Base-by-base conservation (phyloP, 1,284 basidiomycete genomes). In the Fomitiporia mediterranea region DNA sequence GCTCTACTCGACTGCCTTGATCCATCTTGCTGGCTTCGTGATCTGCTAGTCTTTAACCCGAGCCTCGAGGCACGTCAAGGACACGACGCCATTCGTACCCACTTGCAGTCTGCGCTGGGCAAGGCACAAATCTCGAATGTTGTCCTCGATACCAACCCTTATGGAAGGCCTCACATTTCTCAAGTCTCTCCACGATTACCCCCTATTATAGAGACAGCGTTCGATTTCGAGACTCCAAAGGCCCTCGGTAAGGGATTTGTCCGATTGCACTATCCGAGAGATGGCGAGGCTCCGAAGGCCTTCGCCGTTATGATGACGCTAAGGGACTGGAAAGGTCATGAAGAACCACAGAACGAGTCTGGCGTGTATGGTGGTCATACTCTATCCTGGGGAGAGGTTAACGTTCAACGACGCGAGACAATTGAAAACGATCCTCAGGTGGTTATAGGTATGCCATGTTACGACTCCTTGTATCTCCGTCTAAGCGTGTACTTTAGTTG, bases 401-500 rank as follows among this genome's bases (percentile, higher is more conserved):
- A 56, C 13, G 60, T 44, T 0, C 61, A 61, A 23, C 60, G 64
- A 40, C 57, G 57, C 21, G 51, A 56, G 0, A 48, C 60, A 34
- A 62, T 65, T n/a, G 57, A 58, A 35, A 49, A 43, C 19, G 52
- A 55, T 23, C 57, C 57, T 1, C 37, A 55, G 17, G 57, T 44
- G 30, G 51, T 58, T 19, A 49, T 58, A 7, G 52, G 57, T 58
- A 34, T 19, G 52, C 37, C 1, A 43, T 4, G 19, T 6, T 43
- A 9, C 11, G 17, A 11, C 4, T 43, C 19, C 23, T 21, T 7
- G 17, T 4, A 43, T 2, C 3, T 43, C 5, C 2, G 3, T 4
- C n/a, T 2, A 19, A 21, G 23, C 40, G 11, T 17, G n/a, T 4
- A 3, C 4, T 2, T 19, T 47, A 75, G 74, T 84, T 38, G 82